Evolutionary conservation across 1,139 yeast species (phyloP), one percentile per base, ranked within the genome.

Genomic region (Yamadazyma taylorii): DNA sequence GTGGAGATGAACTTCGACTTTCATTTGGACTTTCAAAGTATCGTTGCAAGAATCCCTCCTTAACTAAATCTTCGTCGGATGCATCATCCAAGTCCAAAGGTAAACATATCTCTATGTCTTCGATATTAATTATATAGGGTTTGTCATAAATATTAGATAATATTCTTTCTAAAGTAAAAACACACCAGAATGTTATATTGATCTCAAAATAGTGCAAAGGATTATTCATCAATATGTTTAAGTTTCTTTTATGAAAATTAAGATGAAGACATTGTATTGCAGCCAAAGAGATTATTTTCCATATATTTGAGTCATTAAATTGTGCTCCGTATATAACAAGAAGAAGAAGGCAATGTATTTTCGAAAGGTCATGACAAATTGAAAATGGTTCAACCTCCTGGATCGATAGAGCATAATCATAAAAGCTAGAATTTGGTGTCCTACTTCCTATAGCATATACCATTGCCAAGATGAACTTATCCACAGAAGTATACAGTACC

Each of bases 361-460:
- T 25, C 16, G 16, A 5, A 25, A 25, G 28, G 16, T 25, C 28
- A 25, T 12, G 14, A 10, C 16, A 7, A 5, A 12, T 5, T 5
- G 16, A 25, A 25, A 25, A 25, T 12, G 16, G 5, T 7, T 25
- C 28, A 25, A 12, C 28, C 5, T 25, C 16, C 13, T n/a, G 28
- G 16, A 25, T 25, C 16, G 16, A 13, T 25, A 25, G 13, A 10
- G 28, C 28, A 25, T 25, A 25, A 25, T 25, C 16, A 10, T 25
- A 25, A 25, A 25, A 25, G 10, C 14, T 10, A n/a, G 28, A 25
- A 13, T 10, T n/a, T 25, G 28, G 16, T 12, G 28, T 25, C 16
- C 16, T 25, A 25, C 16, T 25, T 13, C 28, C 28, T 25, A 25
- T 25, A 25, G 28, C 28, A 25, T 25, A 25, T n/a, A 25, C 28